Percentiles rank a stretch among this genome's conserved stretches.
phyloP scores from a whole-genome alignment of 164 flowering plant species.

The Sextonia rubra region DNA sequence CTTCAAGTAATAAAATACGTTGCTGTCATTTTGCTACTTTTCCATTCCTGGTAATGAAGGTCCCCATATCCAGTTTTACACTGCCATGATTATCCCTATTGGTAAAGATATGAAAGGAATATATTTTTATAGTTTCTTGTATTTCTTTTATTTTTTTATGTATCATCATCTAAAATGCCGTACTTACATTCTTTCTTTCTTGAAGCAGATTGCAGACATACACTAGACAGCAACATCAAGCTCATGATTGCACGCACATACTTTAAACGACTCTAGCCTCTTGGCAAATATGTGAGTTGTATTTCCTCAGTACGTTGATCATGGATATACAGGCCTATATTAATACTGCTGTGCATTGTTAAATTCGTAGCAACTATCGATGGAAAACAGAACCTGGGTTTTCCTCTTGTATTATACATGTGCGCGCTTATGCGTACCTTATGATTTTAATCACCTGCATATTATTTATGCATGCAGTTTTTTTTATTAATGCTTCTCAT shows the following conservation, averaged over 20 bases:
- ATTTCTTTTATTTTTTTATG: too few species aligned
- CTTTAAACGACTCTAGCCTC: not conserved
- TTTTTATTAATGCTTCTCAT: too few species aligned
- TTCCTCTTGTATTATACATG: not conserved
- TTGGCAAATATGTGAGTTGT: not conserved
- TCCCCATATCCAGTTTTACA: too few species aligned
- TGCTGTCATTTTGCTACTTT: too few species aligned
- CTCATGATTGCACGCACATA: not conserved
- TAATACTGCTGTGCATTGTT: not conserved
- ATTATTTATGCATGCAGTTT: not conserved
- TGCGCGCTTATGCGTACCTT: not conserved
- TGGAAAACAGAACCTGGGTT: not conserved
- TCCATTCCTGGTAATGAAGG: too few species aligned
- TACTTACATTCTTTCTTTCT: not conserved
- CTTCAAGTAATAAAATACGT: too few species aligned
- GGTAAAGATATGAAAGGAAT: too few species aligned
- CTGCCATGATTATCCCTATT: too few species aligned
- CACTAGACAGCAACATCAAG: too few species aligned
- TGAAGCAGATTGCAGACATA: not conserved
- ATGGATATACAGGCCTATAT: too few species aligned
- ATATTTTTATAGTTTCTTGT: too few species aligned
- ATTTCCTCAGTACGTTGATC: not conserved
- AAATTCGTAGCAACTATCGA: not conserved
- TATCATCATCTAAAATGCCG: too few species aligned
- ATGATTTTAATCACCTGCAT: not conserved